Base-by-base conservation (phyloP, 768 basidiomycete species). In the Auricularia sp. region DNA sequence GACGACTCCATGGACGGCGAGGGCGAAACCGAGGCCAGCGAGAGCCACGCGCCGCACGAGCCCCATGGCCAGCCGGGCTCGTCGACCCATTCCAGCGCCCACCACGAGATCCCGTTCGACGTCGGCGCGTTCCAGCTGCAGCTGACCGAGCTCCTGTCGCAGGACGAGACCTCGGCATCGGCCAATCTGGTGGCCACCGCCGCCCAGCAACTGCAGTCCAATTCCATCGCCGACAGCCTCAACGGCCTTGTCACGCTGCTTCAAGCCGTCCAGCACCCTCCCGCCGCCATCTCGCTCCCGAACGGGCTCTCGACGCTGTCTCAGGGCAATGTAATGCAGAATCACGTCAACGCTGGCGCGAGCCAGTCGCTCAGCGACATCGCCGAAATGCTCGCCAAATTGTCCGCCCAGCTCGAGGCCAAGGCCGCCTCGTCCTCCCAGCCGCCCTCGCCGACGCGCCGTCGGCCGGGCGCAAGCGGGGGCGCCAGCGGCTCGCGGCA, bases 221-320 rank as follows among this genome's bases (percentile, higher is more conserved):
- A 64, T 23, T 64, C 61, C 58, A 62, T 59, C 36, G 72, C 66
- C n/a, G 64, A 63, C 18, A 83, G 81, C 69, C 72, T 89, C 51
- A 83, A 79, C 67, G 82, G 84, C 3, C 81, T 92, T 60, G 88
- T 87, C n/a, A 89, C 88, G 60, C 87, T 90, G 68, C 77, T 91
- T 36, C 88, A 91, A 67, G 90, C 88, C 62, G 90, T 87, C 35
- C 62, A 66, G 8, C 87, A 89, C 61, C 61, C 56, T 62, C 71
- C 77, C 34, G 71, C 69, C 61, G 62, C 58, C 36, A 42, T 54
- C 16, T 64, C 65, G 44, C 39, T 14, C 8, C 39, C 39, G 39
- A 42, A 42, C 39, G 39, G 39, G 39, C 39, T 42, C 39, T 14
- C 39, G 39, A 8, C 39, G 39, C 39, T 42, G 39, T 42, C 39